A percentile compares a stretch with the other conserved stretches of the same genome.
phyloP scores from a whole-genome alignment of 441 rosid genomes.

The Breynia disticha region DNA sequence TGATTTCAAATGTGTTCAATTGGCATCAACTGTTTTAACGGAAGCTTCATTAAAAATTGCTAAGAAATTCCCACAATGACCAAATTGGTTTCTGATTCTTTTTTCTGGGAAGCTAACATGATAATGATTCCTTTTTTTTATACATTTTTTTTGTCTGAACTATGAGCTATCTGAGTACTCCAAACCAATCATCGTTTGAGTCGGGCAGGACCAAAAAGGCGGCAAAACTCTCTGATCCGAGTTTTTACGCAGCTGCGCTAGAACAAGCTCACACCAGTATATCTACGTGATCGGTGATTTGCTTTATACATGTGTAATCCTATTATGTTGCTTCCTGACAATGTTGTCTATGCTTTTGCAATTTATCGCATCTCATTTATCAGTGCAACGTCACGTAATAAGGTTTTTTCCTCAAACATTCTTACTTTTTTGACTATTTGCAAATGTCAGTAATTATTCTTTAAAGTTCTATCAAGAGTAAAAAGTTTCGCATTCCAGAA shows the following conservation, averaged over 20 bases:
- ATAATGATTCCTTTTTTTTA: conserved; percentile 1
- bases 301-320: background rate
- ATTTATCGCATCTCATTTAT: too few species aligned
- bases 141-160: background rate
- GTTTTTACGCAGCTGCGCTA: too few species aligned
- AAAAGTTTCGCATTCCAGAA: too few species aligned
- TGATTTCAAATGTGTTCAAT: conserved; percentile 18
- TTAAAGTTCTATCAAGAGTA: too few species aligned
- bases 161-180: too few species aligned
- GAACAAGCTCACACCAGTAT: too few species aligned
- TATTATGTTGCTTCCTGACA: conserved; percentile 1
- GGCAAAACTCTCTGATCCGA: too few species aligned
- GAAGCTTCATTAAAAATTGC: conserved; percentile 25
- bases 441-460: too few species aligned
- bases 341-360: background rate
- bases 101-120: conserved; percentile 3
- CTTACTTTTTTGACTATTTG: background rate
- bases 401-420: background rate
- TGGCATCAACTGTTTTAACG: conserved; percentile 16
- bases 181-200: too few species aligned
- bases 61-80: conserved; percentile 25
- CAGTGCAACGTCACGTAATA: background rate
- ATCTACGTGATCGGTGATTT: too few species aligned
- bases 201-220: too few species aligned
- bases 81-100: conserved; percentile 9